A percentile compares a stretch with the other conserved stretches of the same genome.
Conservation (phyloP, 2,329 filamentous ascomycete genomes). For the Fonsecaea monophora region DNA sequence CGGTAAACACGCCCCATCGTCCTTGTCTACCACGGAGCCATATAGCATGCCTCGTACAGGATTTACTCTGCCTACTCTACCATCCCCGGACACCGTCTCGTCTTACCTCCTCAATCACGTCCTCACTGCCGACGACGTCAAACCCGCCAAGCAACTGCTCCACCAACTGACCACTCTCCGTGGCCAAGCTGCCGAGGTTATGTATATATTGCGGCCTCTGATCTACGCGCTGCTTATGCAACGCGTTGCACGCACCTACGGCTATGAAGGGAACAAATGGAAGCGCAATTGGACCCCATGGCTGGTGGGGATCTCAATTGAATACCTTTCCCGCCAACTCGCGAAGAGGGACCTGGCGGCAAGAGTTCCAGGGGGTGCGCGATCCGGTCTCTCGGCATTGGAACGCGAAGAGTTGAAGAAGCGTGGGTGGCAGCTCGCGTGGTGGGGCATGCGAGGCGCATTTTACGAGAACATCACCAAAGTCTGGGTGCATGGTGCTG, state of each 20-base stretch:
- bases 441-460: constrained; percentile 97
- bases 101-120: constrained; percentile 88
- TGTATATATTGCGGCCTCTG: constrained; percentile 89
- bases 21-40: constrained; percentile 59
- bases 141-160: constrained; percentile 84
- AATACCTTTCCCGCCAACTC: constrained; percentile 88
- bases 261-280: constrained; percentile 64
- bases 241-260: constrained; percentile 43
- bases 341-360: constrained; percentile 70
- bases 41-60: constrained; percentile 97
- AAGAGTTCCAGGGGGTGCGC: constrained; percentile 70
- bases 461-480: constrained; percentile 90
- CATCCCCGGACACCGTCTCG: constrained; percentile 80
- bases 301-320: constrained; percentile 82
- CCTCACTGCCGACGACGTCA: constrained; percentile 94
- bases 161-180: constrained; percentile 72
- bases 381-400: constrained; percentile 75
- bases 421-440: constrained; percentile 86
- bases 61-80: constrained; percentile 80
- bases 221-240: constrained; percentile 85
- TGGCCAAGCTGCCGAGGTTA: constrained; percentile 83
- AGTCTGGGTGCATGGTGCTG: constrained; percentile 55
- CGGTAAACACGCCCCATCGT: constrained; percentile 32
- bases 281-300: constrained; percentile 89
- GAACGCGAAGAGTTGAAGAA: constrained; percentile 90